Evolutionary conservation across 2,329 filamentous ascomycete genomes (phyloP).

Genomic region (Fusarium sarcochroum): DNA sequence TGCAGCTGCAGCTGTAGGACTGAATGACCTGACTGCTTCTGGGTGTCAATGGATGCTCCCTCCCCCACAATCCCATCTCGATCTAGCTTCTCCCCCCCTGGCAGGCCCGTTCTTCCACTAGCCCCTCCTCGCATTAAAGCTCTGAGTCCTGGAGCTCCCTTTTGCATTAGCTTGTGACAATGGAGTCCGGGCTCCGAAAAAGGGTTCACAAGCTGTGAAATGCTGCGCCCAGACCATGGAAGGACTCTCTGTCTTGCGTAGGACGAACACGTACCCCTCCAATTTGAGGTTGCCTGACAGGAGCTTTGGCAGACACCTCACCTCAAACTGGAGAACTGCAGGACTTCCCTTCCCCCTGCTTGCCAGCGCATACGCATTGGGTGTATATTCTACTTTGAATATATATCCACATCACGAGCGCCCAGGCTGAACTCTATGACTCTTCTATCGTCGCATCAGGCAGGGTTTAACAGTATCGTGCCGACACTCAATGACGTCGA

Average conservation of each 20-base stretch:
- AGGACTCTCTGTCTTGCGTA: conserved; percentile 11
- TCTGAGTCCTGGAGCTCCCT: neutral
- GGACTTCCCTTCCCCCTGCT: conserved; percentile 12
- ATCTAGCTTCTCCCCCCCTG: conserved; percentile 20
- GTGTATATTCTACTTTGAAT: neutral
- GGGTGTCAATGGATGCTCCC: conserved; percentile 12
- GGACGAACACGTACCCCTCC: conserved; percentile 29
- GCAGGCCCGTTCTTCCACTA: conserved; percentile 15
- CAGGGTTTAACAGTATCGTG: conserved; percentile 31
- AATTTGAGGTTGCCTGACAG: conserved; percentile 11
- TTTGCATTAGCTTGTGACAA: conserved; percentile 29
- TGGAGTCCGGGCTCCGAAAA: neutral
- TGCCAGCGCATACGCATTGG: conserved; percentile 22
- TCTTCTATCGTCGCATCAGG: conserved; percentile 31
- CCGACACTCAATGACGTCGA: conserved; percentile 44
- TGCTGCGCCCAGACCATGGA: neutral
- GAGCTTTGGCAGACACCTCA: conserved; percentile 3
- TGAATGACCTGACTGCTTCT: conserved; percentile 24
- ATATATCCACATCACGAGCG: conserved; percentile 27
- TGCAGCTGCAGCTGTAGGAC: conserved; percentile 3
- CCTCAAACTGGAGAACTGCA: conserved; percentile 19
- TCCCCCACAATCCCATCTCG: conserved; percentile 21
- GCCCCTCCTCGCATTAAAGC: neutral
- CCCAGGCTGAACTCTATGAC: conserved; percentile 34
- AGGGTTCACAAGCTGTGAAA: neutral